Evolutionary conservation across 176 grass and related monocot genomes (phyloP).

Genomic region (Rhynchospora tenuis): DNA sequence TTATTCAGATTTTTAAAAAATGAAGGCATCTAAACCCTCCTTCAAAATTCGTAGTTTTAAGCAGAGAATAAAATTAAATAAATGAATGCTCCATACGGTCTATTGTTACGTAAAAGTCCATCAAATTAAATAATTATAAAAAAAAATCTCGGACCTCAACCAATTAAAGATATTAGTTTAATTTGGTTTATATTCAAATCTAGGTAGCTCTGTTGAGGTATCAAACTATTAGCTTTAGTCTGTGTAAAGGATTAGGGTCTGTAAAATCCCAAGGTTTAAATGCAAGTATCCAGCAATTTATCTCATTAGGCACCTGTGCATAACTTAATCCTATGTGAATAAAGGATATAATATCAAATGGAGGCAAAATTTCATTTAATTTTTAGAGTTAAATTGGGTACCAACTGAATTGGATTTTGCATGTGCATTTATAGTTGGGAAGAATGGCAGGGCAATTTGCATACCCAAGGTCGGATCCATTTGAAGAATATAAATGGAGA

Average conservation of each 20-base stretch:
- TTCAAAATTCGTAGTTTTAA: too few relatives aligned
- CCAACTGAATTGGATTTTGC: not conserved
- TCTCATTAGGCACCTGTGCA: not conserved
- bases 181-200: not conserved
- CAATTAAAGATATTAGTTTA: too few relatives aligned
- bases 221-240: not conserved
- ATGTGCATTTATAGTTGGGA: conserved; percentile 49
- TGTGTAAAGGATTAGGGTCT: not conserved
- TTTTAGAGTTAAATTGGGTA: not conserved
- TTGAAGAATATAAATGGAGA: conserved; percentile 93
- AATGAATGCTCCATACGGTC: too few relatives aligned
- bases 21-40: too few relatives aligned
- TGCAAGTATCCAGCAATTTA: not conserved
- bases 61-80: too few relatives aligned
- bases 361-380: not conserved
- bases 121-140: too few relatives aligned
- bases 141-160: too few relatives aligned
- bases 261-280: too few relatives aligned
- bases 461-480: conserved; percentile 67
- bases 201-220: not conserved
- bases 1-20: too few relatives aligned
- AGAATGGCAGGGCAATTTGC: conserved; percentile 95
- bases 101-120: too few relatives aligned
- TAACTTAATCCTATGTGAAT: not conserved
- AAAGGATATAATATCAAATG: not conserved